Evolutionary conservation across 352 stramenopile species (phyloP), one percentile per base, ranked within the genome.

Genomic region (Aphanomyces euteiches): DNA sequence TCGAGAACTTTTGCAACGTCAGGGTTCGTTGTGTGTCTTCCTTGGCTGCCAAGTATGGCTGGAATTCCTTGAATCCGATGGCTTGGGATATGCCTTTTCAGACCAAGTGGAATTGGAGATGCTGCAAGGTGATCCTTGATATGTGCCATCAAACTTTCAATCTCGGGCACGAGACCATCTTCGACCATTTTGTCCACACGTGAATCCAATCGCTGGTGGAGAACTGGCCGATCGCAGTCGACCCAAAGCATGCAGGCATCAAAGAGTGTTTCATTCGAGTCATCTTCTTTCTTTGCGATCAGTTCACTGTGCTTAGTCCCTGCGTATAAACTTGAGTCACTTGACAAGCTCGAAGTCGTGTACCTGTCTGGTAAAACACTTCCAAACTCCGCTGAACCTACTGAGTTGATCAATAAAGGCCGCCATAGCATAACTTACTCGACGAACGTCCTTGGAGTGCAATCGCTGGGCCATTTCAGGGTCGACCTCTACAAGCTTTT

Each of bases 31-130:
- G 15, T n/a, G n/a, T 40, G 79, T 67, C 34, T 40, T 53, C 41
- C 28, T 77, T 68, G 1, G 82, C 85, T 28, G 89, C 75, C 39
- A 93, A 85, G 71, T 95, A 93, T 40, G 85, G 81, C 59, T 90
- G 79, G 66, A 97, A 96, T 74, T 97, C 90, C 65, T 96, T 97
- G 75, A 95, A 96, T 28, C 90, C 90, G 68, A 97, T 97, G 15
- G 90, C 89, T 73, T 95, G 86, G 7, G 93, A 75, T 57, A 96
- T 90, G 5, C 90, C 90, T 15, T n/a, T 90, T 65, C 4, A 69
- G 53, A 6, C 47, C 41, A 10, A 37, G n/a, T 3, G 58, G 63
- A 19, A 59, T 57, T 79, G 3, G 83, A 80, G 61, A 67, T 37
- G 73, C 69, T 10, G 83, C 83, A 4, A 83, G 79, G 47, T 89